Conservation (phyloP, 2,329 filamentous ascomycete species). For the Achaetomium macrosporum region DNA sequence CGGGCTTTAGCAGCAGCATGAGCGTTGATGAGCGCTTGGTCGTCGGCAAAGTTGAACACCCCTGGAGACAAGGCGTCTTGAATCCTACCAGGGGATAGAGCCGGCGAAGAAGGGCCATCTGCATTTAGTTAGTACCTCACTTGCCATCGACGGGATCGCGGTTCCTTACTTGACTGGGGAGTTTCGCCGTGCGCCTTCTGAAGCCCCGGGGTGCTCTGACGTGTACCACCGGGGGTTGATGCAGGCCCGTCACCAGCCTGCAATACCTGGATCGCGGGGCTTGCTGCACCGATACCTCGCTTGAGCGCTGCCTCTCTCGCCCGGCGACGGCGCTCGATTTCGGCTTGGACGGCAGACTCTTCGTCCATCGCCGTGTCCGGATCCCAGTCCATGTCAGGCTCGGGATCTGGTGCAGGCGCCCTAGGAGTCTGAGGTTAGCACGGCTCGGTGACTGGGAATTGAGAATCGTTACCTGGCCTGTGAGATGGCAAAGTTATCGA, state of each 20-base stretch:
- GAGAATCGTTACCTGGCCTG: conserved; percentile 31
- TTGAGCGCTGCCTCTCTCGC: conserved; percentile 75
- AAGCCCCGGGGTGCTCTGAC: conserved; percentile 37
- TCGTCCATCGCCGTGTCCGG: conserved; percentile 65
- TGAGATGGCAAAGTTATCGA: conserved; percentile 25
- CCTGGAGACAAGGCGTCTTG: conserved; percentile 50
- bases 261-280: conserved; percentile 69
- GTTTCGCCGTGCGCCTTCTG: conserved; percentile 35
- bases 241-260: conserved; percentile 57
- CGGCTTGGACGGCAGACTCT: conserved; percentile 47
- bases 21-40: conserved; percentile 61
- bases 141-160: not conserved
- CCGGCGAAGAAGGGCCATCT: conserved; percentile 30
- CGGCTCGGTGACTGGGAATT: not conserved
- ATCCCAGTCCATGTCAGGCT: conserved; percentile 39
- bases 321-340: conserved; percentile 79
- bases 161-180: conserved; percentile 43
- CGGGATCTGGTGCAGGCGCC: conserved; percentile 13
- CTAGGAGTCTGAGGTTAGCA: conserved; percentile 1
- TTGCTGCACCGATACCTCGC: conserved; percentile 68
- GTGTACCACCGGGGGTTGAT: conserved; percentile 48
- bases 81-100: conserved; percentile 34
- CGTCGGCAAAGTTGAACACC: conserved; percentile 58
- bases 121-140: conserved; percentile 1
- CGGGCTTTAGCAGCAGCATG: conserved; percentile 39